phyloP scores from a whole-genome alignment of 352 stramenopile genomes.

The Globisporangium spinosum region DNA sequence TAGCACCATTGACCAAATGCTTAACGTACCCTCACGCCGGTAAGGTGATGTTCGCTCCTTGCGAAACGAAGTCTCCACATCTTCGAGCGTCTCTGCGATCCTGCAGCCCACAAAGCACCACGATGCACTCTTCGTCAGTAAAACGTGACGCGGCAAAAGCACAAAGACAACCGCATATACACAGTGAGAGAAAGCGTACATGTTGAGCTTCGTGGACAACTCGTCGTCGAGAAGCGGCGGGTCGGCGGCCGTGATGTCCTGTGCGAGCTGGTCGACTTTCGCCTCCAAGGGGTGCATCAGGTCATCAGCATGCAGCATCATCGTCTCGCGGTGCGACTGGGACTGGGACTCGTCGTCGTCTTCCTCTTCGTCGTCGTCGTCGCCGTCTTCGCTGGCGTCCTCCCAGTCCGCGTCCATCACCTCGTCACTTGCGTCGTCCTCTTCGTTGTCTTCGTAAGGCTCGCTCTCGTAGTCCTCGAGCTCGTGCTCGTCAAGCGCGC shows the following conservation, averaged over 20 bases:
- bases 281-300: conserved; percentile 54
- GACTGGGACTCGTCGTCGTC: conserved; percentile 12
- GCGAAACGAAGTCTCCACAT: conserved; percentile 71
- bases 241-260: conserved; percentile 56
- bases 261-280: conserved; percentile 55
- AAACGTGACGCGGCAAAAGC: neutral
- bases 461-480: neutral
- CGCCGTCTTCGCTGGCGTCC: conserved; percentile 7
- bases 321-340: conserved; percentile 26
- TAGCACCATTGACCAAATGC: neutral
- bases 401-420: conserved; percentile 1
- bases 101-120: conserved; percentile 21
- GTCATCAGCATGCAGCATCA: conserved; percentile 35
- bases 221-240: conserved; percentile 52
- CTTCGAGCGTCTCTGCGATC: conserved; percentile 73
- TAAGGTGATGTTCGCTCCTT: conserved; percentile 72
- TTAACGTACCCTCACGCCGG: conserved; percentile 54
- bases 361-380: conserved; percentile 13
- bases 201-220: conserved; percentile 68
- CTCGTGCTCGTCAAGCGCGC: neutral
- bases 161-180: neutral
- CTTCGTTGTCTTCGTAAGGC: neutral
- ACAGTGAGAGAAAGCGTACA: conserved; percentile 32
- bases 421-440: neutral
- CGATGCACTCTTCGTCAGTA: conserved; percentile 4